phyloP scores from a whole-genome alignment of 495 filamentous ascomycete genomes.

The Hypoxylon lienhwacheense region DNA sequence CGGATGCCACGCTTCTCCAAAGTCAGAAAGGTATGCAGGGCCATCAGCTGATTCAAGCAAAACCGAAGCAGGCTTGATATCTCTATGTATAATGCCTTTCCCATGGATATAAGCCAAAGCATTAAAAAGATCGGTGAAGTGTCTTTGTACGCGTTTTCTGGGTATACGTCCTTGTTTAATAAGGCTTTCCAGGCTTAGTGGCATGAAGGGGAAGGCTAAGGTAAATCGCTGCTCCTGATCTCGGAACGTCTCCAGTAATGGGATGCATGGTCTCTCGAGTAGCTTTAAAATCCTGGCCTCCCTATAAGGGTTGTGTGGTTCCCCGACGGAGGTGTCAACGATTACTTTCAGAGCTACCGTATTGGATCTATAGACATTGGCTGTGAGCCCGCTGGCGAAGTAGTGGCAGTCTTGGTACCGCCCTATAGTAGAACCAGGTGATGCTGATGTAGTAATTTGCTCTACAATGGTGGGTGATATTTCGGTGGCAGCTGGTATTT shows the following conservation, averaged over 20 bases:
- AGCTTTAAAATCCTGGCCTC: slow-evolving; percentile 72
- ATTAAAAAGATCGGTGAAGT: slow-evolving; percentile 68
- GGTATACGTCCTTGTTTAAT: slow-evolving; percentile 47
- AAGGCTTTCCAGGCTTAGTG: slow-evolving; percentile 66
- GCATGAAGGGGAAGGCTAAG: slow-evolving; percentile 82
- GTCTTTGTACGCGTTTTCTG: slow-evolving; percentile 40
- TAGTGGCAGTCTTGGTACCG: slow-evolving; percentile 69
- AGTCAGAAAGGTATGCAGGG: slow-evolving; percentile 80
- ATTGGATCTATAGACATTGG: slow-evolving; percentile 67
- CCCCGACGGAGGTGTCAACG: slow-evolving; percentile 65
- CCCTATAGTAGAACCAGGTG: slow-evolving; percentile 64
- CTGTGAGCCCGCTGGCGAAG: slow-evolving; percentile 75
- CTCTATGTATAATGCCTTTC: slow-evolving; percentile 81
- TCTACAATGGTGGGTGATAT: neutral
- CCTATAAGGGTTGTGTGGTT: slow-evolving; percentile 77
- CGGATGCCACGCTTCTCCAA: slow-evolving; percentile 85
- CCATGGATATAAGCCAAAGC: slow-evolving; percentile 73
- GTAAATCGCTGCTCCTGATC: slow-evolving; percentile 71
- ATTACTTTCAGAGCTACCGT: slow-evolving; percentile 86
- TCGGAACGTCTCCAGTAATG: slow-evolving; percentile 68
- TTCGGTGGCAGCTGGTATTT: slow-evolving; percentile 9
- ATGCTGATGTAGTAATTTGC: slow-evolving; percentile 12
- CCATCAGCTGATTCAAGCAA: slow-evolving; percentile 68
- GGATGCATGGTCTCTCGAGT: slow-evolving; percentile 57
- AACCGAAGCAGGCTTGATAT: slow-evolving; percentile 91